Conservation (phyloP, 768 basidiomycete genomes). For the Tylopilus balloui region DNA sequence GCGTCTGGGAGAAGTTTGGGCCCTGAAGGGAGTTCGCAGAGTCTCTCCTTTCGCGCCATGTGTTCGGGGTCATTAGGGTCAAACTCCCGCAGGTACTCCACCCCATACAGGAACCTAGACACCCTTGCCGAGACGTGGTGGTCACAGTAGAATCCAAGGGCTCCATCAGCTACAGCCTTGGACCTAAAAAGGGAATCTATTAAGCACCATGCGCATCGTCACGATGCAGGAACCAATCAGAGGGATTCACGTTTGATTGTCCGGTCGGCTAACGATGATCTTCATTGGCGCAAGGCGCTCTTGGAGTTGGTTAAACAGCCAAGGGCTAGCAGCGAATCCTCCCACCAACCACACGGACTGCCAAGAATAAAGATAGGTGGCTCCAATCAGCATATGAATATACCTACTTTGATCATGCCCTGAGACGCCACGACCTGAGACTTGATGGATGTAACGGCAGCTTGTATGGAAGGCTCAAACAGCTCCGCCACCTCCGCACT, state of each 20-base stretch:
- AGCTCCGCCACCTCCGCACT: constrained; percentile 58
- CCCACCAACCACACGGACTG: constrained; percentile 83
- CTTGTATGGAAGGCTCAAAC: constrained; percentile 76
- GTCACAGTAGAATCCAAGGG: constrained; percentile 80
- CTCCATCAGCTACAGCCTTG: constrained; percentile 82
- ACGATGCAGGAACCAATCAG: constrained; percentile 4
- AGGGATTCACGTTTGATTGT: constrained; percentile 65
- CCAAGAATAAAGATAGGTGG: constrained; percentile 9
- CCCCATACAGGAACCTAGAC: constrained; percentile 79
- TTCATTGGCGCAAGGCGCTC: constrained; percentile 53
- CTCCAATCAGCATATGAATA: neutral
- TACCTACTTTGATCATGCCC: constrained; percentile 57
- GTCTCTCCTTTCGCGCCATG: constrained; percentile 52
- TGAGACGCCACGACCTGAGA: constrained; percentile 65
- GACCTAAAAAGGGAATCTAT: constrained; percentile 43
- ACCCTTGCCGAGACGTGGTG: constrained; percentile 80
- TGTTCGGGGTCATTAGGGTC: constrained; percentile 66
- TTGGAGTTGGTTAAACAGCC: constrained; percentile 74
- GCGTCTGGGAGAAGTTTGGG: constrained; percentile 77
- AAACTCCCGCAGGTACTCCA: constrained; percentile 69
- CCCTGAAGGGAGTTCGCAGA: constrained; percentile 74
- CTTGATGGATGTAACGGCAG: constrained; percentile 65
- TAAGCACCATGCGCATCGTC: constrained; percentile 5
- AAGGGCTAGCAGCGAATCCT: constrained; percentile 79
- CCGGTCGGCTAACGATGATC: constrained; percentile 67